Percentiles rank a stretch among this genome's conserved stretches.
Conservation (phyloP, 371 early-diverging fungal genomes). For the Mortierella sp. region DNA sequence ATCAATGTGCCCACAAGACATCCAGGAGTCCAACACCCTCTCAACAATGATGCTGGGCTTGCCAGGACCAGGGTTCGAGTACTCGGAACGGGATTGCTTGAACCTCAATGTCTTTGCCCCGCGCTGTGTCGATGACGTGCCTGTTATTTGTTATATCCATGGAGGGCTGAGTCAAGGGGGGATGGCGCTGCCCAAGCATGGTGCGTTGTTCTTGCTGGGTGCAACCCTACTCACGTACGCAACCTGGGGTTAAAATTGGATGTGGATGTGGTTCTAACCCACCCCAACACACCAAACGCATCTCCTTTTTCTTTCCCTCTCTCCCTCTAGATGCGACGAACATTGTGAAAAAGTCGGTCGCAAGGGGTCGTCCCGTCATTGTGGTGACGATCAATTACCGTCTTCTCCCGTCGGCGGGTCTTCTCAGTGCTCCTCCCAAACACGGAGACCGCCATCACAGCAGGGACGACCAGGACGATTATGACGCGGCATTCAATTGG, state of each 20-base stretch:
- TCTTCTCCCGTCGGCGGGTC: constrained; percentile 27
- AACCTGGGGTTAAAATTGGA: no score
- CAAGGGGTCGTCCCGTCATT: constrained; percentile 41
- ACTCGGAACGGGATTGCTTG: constrained; percentile 57
- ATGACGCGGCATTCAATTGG: constrained; percentile 18
- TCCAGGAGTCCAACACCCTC: constrained; percentile 32
- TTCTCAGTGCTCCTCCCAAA: constrained; percentile 19
- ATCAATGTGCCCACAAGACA: constrained; percentile 49
- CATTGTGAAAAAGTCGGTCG: constrained; percentile 45
- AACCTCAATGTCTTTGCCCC: constrained; percentile 59
- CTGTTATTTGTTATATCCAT: constrained; percentile 57
- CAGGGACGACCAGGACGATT: not conserved
- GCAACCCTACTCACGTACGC: not conserved
- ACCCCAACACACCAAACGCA: not conserved
- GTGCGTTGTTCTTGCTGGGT: constrained; percentile 1
- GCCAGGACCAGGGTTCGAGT: constrained; percentile 51
- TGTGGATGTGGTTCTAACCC: not conserved
- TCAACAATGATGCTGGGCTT: constrained; percentile 41
- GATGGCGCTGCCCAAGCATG: constrained; percentile 44
- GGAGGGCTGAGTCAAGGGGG: constrained; percentile 50
- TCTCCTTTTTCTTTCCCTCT: not conserved
- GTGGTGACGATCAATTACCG: constrained; percentile 60
- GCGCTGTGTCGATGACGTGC: constrained; percentile 25
- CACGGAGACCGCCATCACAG: not conserved
- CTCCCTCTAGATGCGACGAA: constrained; percentile 39